Base-by-base conservation (phyloP, 2,329 filamentous ascomycete genomes). In the Xenosphaeropsis pyriputrescens region DNA sequence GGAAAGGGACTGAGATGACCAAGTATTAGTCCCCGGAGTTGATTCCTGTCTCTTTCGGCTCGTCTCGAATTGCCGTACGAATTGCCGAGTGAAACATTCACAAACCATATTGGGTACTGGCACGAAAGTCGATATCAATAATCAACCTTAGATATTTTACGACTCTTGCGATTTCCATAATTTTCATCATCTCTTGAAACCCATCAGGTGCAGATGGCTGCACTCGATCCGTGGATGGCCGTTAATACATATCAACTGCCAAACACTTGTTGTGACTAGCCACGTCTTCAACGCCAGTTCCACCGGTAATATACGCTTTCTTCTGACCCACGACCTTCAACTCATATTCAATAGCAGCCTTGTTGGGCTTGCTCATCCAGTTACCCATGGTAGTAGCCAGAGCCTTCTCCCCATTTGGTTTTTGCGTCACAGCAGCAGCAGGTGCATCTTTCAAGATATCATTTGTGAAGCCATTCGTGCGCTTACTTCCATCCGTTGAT, bases 301-400 rank as follows among this genome's bases (percentile, higher is more conserved):
- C 56, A 2, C 56, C 56, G 16, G 50, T 50, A 41, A 58, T 57
- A 42, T 59, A 59, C 2, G 53, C 55, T 40, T 52, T 54, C 29
- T 43, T 46, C 18, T 53, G 47, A 13, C 54, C 55, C 5, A 58
- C 44, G 34, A 52, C 44, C 37, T 50, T 48, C 33, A 53, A 47
- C 41, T 52, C 50, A 40, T 51, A 58, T 14, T 57, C 51, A 35
- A 55, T 49, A 14, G 59, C 54, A n/a, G 53, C 54, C 44, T 55
- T 41, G 45, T 61, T 61, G 9, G 54, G 52, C 6, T 55, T 50
- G 5, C 47, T 53, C 15, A 50, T 55, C 58, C 58, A 62, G 42
- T 60, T 60, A 2, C 57, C 56, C 45, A 57, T 48, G 2, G 58
- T 61, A 22, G 47, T 56, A 6, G 49, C 56, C 18, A 59, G 50